A percentile compares a stretch with the other conserved stretches of the same genome.
Evolutionary conservation across 2,329 filamentous ascomycete species (phyloP).

Genomic region (Lecanicillium sp.): DNA sequence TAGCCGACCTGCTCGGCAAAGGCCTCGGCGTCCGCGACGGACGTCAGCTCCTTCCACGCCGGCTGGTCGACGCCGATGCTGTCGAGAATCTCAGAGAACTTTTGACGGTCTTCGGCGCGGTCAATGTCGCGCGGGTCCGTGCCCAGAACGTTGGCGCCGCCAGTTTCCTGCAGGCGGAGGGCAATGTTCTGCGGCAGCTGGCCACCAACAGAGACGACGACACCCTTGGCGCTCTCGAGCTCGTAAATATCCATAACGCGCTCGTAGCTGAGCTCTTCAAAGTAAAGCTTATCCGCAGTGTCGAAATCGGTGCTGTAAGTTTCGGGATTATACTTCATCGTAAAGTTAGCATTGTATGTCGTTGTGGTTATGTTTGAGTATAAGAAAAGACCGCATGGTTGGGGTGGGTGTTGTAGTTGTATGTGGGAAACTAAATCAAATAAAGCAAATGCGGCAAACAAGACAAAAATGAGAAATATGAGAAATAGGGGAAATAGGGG

Average conservation of each 20-base stretch:
- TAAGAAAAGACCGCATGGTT: too few species aligned
- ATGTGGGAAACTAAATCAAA: too few species aligned
- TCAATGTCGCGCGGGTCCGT: conserved; percentile 93
- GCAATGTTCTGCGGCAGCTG: conserved; percentile 98
- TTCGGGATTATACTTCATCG: conserved; percentile 61
- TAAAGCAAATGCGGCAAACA: too few species aligned
- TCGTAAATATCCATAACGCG: conserved; percentile 99
- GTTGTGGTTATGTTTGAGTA: too few species aligned
- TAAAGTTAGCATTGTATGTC: conserved; percentile 4
- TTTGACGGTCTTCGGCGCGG: conserved; percentile 95
- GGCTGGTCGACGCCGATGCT: conserved; percentile 96
- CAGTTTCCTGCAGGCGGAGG: conserved; percentile 83
- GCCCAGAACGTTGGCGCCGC: conserved; percentile 83
- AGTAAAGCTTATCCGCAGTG: conserved; percentile 84
- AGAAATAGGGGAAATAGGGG: too few species aligned
- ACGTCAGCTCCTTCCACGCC: conserved; percentile 95
- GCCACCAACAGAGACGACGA: conserved; percentile 92
- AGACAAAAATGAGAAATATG: too few species aligned
- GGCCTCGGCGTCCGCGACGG: conserved; percentile 74
- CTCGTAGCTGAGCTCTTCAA: conserved; percentile 94
- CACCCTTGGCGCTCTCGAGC: conserved; percentile 73
- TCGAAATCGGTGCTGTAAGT: conserved; percentile 82
- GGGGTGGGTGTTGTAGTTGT: background rate
- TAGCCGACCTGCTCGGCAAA: conserved; percentile 85
- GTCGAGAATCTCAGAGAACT: conserved; percentile 96